Evolutionary conservation across 2,329 filamentous ascomycete genomes (phyloP).

Genomic region (Arthrobotrys entomopaga): DNA sequence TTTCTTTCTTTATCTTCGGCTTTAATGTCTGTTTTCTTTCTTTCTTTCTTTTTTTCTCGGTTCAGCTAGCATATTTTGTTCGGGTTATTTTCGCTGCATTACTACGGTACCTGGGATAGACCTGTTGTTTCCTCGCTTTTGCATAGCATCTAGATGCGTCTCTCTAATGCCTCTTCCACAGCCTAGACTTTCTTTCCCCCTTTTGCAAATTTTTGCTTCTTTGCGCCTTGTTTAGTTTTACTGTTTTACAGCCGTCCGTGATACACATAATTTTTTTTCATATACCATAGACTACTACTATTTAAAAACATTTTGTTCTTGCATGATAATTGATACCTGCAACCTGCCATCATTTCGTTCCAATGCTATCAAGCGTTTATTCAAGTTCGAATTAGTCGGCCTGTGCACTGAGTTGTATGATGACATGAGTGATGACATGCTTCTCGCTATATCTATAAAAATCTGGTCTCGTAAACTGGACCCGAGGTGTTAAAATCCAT

Average conservation of each 20-base stretch:
- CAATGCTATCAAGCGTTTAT: no score
- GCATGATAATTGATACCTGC: no score
- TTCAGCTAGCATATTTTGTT: constrained; percentile 1
- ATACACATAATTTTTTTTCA: background rate
- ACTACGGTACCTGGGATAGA: constrained; percentile 20
- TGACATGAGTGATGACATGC: no score
- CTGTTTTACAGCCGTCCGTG: background rate
- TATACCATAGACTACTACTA: no score
- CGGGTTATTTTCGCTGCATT: background rate
- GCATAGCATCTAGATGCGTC: constrained; percentile 15
- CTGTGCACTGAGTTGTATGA: no score
- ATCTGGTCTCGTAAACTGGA: no score
- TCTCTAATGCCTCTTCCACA: constrained; percentile 13
- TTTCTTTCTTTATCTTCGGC: constrained; percentile 27
- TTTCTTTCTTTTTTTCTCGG: constrained; percentile 2
- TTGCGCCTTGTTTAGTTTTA: background rate
- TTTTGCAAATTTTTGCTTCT: constrained; percentile 4
- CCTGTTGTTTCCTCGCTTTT: constrained; percentile 6
- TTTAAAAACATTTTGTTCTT: background rate
- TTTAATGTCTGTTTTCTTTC: constrained; percentile 41
- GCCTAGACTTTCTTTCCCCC: constrained; percentile 12
- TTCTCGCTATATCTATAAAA: no score
- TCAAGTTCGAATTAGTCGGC: no score
- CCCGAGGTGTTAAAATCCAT: no score
- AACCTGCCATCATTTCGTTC: constrained; percentile 1